phyloP scores from a whole-genome alignment of 2,329 filamentous ascomycete species.

The Metarhizium brunneum region DNA sequence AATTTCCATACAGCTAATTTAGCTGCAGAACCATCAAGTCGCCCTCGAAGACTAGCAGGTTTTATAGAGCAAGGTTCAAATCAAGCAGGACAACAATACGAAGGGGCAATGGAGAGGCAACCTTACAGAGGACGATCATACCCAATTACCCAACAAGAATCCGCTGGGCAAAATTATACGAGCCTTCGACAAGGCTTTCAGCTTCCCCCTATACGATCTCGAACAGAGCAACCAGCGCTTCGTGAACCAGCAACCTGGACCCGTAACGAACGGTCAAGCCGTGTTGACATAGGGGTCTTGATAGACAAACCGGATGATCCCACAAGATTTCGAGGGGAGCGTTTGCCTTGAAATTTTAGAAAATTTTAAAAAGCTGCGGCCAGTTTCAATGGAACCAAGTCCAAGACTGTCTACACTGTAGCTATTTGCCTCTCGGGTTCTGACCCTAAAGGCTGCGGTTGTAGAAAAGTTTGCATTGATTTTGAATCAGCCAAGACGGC shows the following conservation, averaged over 20 bases:
- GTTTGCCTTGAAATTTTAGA: not conserved
- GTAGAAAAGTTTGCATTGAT: too few species aligned
- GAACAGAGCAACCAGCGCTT: slow-evolving; percentile 18
- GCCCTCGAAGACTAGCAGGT: not conserved
- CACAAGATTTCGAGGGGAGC: slow-evolving; percentile 12
- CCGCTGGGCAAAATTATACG: not conserved
- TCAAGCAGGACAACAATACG: not conserved
- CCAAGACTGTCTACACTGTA: too few species aligned
- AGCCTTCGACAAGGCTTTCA: slow-evolving; percentile 26
- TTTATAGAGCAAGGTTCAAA: not conserved
- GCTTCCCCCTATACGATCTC: slow-evolving; percentile 38
- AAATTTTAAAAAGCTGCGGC: too few species aligned
- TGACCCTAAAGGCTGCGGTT: too few species aligned
- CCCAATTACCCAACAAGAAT: not conserved
- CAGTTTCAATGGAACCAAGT: too few species aligned
- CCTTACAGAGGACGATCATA: not conserved
- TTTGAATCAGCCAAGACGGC: too few species aligned
- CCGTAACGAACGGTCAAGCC: slow-evolving; percentile 40
- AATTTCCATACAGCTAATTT: not conserved
- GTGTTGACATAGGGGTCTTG: slow-evolving; percentile 52
- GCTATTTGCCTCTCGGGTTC: too few species aligned
- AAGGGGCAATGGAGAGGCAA: not conserved
- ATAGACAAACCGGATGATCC: slow-evolving; percentile 46
- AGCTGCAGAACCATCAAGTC: not conserved
- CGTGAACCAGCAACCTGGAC: slow-evolving; percentile 20